These are phyloP conservation scores for Malus hybrid DNA, from an alignment of 331 rosid genomes.

Conservation along the genomic window DNA sequence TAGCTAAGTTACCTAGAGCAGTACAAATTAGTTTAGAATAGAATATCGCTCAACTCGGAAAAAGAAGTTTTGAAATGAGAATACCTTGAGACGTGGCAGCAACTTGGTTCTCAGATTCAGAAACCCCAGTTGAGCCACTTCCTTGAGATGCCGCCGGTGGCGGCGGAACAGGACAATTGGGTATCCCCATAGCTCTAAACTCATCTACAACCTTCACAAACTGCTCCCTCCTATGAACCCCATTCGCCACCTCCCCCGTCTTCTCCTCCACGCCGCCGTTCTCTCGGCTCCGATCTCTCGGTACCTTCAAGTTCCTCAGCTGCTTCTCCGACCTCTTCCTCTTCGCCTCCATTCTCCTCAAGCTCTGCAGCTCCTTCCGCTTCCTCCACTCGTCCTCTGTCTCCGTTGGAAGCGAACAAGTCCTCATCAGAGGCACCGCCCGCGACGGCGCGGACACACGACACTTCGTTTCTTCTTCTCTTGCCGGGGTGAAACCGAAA, in stretches of 20 bases:
- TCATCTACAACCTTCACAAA: conserved; percentile 15
- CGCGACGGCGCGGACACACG: not conserved
- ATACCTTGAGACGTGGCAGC: conserved; percentile 26
- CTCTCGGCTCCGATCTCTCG: conserved; percentile 31
- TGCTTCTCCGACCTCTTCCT: conserved; percentile 68
- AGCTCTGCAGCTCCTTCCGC: conserved; percentile 70
- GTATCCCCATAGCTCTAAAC: conserved; percentile 14
- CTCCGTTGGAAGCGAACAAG: conserved; percentile 64
- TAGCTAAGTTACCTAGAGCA: not conserved
- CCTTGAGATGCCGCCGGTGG: conserved; percentile 31
- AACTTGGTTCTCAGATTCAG: conserved; percentile 37
- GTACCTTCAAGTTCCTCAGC: conserved; percentile 41
- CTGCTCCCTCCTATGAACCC: conserved; percentile 17
- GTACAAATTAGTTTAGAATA: not conserved
- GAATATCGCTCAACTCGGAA: not conserved
- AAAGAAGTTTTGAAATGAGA: not conserved
- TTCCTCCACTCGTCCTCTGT: conserved; percentile 56
- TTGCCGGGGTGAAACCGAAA: conserved; percentile 10
- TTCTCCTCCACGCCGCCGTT: conserved; percentile 12
- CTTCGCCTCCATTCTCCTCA: conserved; percentile 64
- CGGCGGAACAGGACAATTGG: conserved; percentile 10
- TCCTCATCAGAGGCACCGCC: conserved; percentile 25
- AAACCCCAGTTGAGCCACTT: conserved; percentile 42
- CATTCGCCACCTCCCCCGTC: not conserved
- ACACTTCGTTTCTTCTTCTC: conserved; percentile 14